These are phyloP conservation scores for Xylariaceae sp. DNA, from an alignment of 2,329 filamentous ascomycete genomes.

Conservation along the genomic window DNA sequence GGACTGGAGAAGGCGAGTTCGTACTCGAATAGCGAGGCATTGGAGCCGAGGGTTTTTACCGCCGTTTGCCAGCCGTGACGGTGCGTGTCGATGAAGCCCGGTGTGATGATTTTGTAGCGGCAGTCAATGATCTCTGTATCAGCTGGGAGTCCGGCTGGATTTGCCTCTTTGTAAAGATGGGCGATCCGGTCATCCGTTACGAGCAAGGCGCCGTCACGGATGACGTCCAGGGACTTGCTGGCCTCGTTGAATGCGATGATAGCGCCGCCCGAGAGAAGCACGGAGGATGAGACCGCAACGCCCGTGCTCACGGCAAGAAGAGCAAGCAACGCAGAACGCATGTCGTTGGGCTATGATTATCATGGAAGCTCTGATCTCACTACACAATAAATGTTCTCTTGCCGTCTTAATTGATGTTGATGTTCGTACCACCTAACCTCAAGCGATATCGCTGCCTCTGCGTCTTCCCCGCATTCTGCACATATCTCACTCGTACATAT, in stretches of 20 bases:
- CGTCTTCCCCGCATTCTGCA: too few species aligned
- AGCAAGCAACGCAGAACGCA: constrained; percentile 21
- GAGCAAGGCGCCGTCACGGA: constrained; percentile 32
- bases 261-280: constrained; percentile 29
- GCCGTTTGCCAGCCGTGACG: constrained; percentile 53
- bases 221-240: constrained; percentile 26
- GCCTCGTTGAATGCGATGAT: constrained; percentile 29
- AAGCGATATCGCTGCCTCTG: too few species aligned
- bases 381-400: too few species aligned
- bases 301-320: constrained; percentile 29
- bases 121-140: constrained; percentile 43
- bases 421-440: too few species aligned
- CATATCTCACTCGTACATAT: too few species aligned
- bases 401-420: too few species aligned
- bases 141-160: constrained; percentile 22
- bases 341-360: background rate
- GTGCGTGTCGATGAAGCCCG: constrained; percentile 54
- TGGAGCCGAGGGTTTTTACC: constrained; percentile 47
- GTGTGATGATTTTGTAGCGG: constrained; percentile 46
- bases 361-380: too few species aligned
- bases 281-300: constrained; percentile 25
- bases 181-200: constrained; percentile 34
- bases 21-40: constrained; percentile 47
- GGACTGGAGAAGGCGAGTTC: constrained; percentile 38
- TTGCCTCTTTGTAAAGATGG: constrained; percentile 27